A percentile compares a stretch with the other conserved stretches of the same genome.
Conservation (phyloP, 805 yeast genomes). For the Blastobotrys attinorum region DNA sequence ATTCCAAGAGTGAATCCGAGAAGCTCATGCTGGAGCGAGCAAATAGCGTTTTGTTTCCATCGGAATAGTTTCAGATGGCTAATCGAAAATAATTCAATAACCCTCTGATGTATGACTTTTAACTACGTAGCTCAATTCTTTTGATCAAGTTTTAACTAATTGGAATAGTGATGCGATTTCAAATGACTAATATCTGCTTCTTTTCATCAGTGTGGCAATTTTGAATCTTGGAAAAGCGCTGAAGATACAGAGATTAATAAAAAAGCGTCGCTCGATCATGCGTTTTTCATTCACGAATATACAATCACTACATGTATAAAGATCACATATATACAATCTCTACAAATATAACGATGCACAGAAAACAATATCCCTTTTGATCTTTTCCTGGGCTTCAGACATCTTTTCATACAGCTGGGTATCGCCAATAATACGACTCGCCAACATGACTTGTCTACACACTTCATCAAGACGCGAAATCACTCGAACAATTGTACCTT, state of each 20-base stretch:
- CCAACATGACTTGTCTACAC: constrained; percentile 88
- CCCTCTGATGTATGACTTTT: no score
- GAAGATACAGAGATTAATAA: not conserved
- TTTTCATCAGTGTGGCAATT: no score
- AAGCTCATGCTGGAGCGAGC: not conserved
- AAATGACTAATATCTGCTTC: no score
- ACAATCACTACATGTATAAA: no score
- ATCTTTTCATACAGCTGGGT: constrained; percentile 81
- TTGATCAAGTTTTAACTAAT: no score
- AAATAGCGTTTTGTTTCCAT: not conserved
- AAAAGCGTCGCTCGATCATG: not conserved
- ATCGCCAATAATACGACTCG: constrained; percentile 92
- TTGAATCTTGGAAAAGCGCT: no score
- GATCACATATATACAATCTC: no score
- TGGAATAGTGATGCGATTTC: no score
- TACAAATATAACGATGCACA: constrained; percentile 88
- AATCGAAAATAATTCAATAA: no score
- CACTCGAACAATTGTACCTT: constrained; percentile 95
- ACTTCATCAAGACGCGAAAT: constrained; percentile 91
- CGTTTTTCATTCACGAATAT: no score
- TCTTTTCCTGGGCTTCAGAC: constrained; percentile 86
- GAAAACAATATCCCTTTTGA: constrained; percentile 94
- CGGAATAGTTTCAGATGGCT: no score
- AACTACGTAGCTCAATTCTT: no score
- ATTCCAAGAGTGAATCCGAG: not conserved